Conservation (phyloP, 352 stramenopile species). For the Saprolegnia parasitica region DNA sequence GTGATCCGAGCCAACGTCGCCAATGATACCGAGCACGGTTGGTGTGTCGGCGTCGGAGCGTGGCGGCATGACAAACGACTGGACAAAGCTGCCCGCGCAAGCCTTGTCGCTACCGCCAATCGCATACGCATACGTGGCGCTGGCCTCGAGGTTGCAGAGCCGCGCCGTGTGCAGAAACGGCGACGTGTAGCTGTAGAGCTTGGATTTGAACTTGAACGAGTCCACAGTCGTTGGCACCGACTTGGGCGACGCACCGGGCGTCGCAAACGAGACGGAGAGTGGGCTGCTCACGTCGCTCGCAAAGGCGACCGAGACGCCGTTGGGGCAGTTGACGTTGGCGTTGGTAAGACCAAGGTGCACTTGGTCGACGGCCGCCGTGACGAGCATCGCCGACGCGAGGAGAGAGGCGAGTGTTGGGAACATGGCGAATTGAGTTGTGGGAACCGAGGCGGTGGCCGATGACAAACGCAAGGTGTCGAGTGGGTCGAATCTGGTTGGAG, state of each 20-base stretch:
- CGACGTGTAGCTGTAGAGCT: constrained; percentile 45
- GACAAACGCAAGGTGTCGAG: too few relatives aligned
- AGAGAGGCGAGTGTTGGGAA: background rate
- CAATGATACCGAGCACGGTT: constrained; percentile 44
- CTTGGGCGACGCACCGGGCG: constrained; percentile 30
- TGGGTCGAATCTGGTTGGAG: too few relatives aligned
- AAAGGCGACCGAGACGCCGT: constrained; percentile 46
- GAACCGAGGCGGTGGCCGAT: too few relatives aligned
- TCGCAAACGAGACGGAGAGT: constrained; percentile 32
- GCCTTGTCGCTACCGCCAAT: constrained; percentile 32
- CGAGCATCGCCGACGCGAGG: constrained; percentile 25
- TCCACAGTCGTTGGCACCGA: constrained; percentile 2
- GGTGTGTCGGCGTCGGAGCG: constrained; percentile 36
- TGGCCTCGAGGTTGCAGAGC: constrained; percentile 39
- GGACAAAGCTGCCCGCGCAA: constrained; percentile 26
- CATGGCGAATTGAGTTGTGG: background rate
- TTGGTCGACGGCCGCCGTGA: constrained; percentile 40
- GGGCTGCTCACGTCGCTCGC: constrained; percentile 28
- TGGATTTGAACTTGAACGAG: constrained; percentile 40
- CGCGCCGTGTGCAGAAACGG: constrained; percentile 47
- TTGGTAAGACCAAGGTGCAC: constrained; percentile 46
- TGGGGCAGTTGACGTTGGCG: constrained; percentile 33
- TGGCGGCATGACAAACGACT: constrained; percentile 39
- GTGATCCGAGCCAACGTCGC: constrained; percentile 31
- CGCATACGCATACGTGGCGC: constrained; percentile 45